Conservation (phyloP, 2,329 filamentous ascomycete species). For the Pyrenophora graminea region DNA sequence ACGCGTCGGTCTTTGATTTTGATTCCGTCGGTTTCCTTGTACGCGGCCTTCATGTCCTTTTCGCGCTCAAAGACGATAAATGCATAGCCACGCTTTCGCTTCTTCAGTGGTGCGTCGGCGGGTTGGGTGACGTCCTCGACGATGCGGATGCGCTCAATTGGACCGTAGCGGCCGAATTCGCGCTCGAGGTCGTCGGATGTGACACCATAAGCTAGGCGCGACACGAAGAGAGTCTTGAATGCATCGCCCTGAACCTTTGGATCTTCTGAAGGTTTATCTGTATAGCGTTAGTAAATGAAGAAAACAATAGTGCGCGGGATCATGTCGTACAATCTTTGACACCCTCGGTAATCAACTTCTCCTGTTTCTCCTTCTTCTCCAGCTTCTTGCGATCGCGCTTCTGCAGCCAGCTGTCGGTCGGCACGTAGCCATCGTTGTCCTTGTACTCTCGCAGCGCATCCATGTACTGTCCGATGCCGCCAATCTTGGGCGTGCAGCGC, state of each 20-base stretch:
- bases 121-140: slow-evolving; percentile 75
- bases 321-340: slow-evolving; percentile 64
- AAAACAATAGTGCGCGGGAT: background rate
- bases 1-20: slow-evolving; percentile 90
- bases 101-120: slow-evolving; percentile 60
- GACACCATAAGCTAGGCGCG: slow-evolving; percentile 85
- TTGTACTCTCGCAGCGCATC: slow-evolving; percentile 76
- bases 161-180: slow-evolving; percentile 91
- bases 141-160: slow-evolving; percentile 92
- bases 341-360: slow-evolving; percentile 66
- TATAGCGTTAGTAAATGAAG: slow-evolving; percentile 18
- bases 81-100: slow-evolving; percentile 86
- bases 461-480: slow-evolving; percentile 75
- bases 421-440: slow-evolving; percentile 73
- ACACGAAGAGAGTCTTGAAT: slow-evolving; percentile 92
- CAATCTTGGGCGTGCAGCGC: slow-evolving; percentile 73
- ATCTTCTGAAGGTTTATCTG: slow-evolving; percentile 83
- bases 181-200: slow-evolving; percentile 88
- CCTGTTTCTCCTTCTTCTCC: slow-evolving; percentile 74
- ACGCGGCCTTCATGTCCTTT: slow-evolving; percentile 98
- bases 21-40: slow-evolving; percentile 85
- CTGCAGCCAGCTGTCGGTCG: slow-evolving; percentile 93
- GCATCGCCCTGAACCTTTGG: slow-evolving; percentile 89
- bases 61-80: slow-evolving; percentile 97
- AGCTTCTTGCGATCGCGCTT: slow-evolving; percentile 78